These are phyloP conservation scores for Tolypocladium pustulatum DNA, from an alignment of 2,329 filamentous ascomycete genomes.

Conservation along the genomic window DNA sequence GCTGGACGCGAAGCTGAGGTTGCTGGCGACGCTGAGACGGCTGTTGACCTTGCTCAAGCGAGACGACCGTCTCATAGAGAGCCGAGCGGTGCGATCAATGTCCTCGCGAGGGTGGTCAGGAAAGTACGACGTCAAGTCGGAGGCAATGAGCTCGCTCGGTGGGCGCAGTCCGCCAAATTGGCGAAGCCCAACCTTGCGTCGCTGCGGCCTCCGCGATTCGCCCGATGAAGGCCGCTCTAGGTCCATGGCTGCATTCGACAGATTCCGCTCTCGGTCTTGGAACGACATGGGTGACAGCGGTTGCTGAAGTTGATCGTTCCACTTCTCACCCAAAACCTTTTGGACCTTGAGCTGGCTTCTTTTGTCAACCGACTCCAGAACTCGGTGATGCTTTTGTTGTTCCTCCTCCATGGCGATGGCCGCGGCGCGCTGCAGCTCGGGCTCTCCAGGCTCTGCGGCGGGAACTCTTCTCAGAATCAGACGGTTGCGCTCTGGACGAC, in stretches of 20 bases:
- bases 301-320: conserved; percentile 70
- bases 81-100: conserved; percentile 88
- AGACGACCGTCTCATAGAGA: conserved; percentile 83
- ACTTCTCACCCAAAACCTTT: conserved; percentile 78
- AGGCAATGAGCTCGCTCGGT: conserved; percentile 93
- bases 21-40: conserved; percentile 87
- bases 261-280: conserved; percentile 58
- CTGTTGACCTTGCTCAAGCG: conserved; percentile 88
- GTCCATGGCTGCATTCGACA: conserved; percentile 47
- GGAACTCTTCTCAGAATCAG: conserved; percentile 90
- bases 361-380: conserved; percentile 55
- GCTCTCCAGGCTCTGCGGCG: conserved; percentile 75
- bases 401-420: conserved; percentile 84
- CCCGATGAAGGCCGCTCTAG: conserved; percentile 44
- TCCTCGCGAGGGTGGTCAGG: conserved; percentile 88
- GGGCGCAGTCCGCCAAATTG: conserved; percentile 88
- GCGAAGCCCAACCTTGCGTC: conserved; percentile 49
- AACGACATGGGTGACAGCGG: conserved; percentile 75
- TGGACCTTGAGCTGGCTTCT: conserved; percentile 81
- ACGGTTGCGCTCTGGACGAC: conserved; percentile 76
- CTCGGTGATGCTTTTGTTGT: conserved; percentile 58
- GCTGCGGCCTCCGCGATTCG: conserved; percentile 32
- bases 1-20: conserved; percentile 84
- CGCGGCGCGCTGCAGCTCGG: conserved; percentile 79
- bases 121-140: conserved; percentile 94